Conservation (phyloP, 2,329 filamentous ascomycete genomes). For the Fusarium virguliforme region DNA sequence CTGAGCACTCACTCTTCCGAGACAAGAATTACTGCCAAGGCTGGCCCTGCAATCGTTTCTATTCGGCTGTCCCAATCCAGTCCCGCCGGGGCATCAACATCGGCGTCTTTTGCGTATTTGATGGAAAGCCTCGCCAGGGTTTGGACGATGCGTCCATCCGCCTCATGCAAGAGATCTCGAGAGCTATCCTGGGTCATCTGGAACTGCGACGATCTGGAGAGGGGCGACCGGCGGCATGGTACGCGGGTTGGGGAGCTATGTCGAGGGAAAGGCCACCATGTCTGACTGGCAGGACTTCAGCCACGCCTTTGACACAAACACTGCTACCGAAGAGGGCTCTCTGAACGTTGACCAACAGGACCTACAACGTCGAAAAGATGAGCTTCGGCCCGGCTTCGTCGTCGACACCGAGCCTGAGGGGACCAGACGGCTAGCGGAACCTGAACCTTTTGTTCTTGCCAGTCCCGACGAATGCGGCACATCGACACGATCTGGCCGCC, state of each 20-base stretch:
- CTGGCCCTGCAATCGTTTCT: slow-evolving; percentile 55
- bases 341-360: slow-evolving; percentile 30
- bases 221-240: slow-evolving; percentile 56
- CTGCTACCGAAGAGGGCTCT: slow-evolving; percentile 25
- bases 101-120: slow-evolving; percentile 57
- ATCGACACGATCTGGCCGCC: not conserved
- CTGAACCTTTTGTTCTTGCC: not conserved
- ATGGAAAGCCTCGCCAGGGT: slow-evolving; percentile 21
- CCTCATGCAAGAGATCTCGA: slow-evolving; percentile 50
- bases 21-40: slow-evolving; percentile 39
- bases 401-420: not conserved
- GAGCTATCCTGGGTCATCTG: slow-evolving; percentile 57
- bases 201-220: slow-evolving; percentile 52
- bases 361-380: slow-evolving; percentile 26
- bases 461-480: not conserved
- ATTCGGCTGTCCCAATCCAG: slow-evolving; percentile 60
- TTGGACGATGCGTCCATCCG: slow-evolving; percentile 52
- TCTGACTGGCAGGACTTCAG: slow-evolving; percentile 41
- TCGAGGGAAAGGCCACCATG: slow-evolving; percentile 56
- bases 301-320: slow-evolving; percentile 17
- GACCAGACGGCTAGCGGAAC: not conserved
- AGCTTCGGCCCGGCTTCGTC: not conserved
- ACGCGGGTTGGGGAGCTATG: slow-evolving; percentile 58
- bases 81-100: slow-evolving; percentile 60
- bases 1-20: slow-evolving; percentile 49